These are phyloP conservation scores for Nitzschia palea DNA, from an alignment of 108 stramenopile genomes.

Conservation along the genomic window DNA sequence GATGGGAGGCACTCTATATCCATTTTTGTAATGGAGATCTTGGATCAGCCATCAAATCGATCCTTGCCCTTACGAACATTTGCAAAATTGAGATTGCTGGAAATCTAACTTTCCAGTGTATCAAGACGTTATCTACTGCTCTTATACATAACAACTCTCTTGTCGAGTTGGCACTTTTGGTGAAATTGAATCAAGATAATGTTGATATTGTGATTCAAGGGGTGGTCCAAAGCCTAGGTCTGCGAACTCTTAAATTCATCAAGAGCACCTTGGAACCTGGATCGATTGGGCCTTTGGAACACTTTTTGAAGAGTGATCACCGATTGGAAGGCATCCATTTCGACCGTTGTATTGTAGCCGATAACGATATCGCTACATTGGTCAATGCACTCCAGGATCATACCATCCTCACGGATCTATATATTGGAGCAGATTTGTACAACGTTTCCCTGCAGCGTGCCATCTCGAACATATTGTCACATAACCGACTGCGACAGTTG, in stretches of 20 bases:
- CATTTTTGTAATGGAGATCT: slow-evolving; percentile 13
- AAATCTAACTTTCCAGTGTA: not conserved
- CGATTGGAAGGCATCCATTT: not conserved
- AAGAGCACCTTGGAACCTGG: slow-evolving; percentile 3
- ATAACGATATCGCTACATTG: not conserved
- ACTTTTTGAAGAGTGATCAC: not conserved
- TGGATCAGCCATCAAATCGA: not conserved
- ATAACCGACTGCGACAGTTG: not conserved
- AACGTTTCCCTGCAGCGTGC: not conserved
- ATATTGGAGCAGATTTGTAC: not conserved
- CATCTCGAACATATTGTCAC: not conserved
- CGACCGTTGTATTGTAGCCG: slow-evolving; percentile 9
- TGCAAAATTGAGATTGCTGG: slow-evolving; percentile 12
- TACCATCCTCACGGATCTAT: slow-evolving; percentile 1
- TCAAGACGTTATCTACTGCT: not conserved
- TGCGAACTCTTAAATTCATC: slow-evolving; percentile 8
- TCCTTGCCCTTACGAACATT: not conserved
- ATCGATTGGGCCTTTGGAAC: not conserved
- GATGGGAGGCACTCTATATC: slow-evolving; percentile 11
- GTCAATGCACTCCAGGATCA: not conserved
- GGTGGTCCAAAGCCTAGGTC: not conserved
- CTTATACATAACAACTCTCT: not conserved
- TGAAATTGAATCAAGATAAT: not conserved
- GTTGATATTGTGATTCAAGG: not conserved
- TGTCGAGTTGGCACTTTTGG: slow-evolving; percentile 2